Evolutionary conservation across 2,329 filamentous ascomycete species (phyloP), one percentile per base, ranked within the genome.

Genomic region (Conoideocrella luteorostrata): DNA sequence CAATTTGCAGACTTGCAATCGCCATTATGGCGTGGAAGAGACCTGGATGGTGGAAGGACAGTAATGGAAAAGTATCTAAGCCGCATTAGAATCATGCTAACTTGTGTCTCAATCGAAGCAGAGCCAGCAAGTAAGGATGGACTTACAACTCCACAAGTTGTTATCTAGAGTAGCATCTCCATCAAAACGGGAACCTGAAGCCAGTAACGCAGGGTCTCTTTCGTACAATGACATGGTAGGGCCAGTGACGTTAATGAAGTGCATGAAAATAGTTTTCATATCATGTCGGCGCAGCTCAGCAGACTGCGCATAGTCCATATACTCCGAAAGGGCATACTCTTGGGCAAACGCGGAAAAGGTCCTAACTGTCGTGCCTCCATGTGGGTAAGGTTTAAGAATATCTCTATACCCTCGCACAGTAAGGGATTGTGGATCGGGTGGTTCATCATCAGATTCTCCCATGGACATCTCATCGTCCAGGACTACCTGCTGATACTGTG

Each of bases 1-100:
- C 85, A 55, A 96, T 90, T 56, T 97, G 91, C 33, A 96, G 67
- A 61, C 87, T 91, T 20, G 85, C 84, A 28, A 96, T 64, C 1
- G 91, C 91, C 28, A 97, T 77, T 63, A 97, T 94, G 7, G 90
- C 86, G 58, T 97, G 91, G 17, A 97, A 74, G 0, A 97, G 73
- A 0, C 85, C 88, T n/a, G 88, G 87, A 53, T 96, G 80, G 45
- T 84, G 82, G 40, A 97, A 75, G 0, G 93, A 85, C 50, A 91
- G 78, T 48, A 90, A 77, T 1, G 91, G 90, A 52, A 97, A 80
- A 0, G 82, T 90, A 55, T 95, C 78, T 82, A 33, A 15, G 18
- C 33, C 15, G 18, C 17, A 22, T 45, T 28, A 38, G 21, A 39
- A 29, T 9, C 4, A n/a, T 6, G 20, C 3, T 11, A 23, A 7